Conservation (phyloP, 2,329 filamentous ascomycete species). For the Fusarium piperis region DNA sequence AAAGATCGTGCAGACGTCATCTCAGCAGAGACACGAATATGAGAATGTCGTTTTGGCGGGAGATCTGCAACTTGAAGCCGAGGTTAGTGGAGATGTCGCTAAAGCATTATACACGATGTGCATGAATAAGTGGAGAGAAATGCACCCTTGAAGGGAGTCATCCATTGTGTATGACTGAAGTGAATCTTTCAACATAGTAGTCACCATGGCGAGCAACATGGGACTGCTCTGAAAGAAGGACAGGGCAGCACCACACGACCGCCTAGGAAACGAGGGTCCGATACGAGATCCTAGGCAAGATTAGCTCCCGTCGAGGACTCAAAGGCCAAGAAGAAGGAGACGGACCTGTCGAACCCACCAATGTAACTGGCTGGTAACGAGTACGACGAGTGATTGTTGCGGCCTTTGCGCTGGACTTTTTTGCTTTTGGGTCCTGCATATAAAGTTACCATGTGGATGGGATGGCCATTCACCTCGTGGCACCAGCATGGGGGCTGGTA, state of each 20-base stretch:
- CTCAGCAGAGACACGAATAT: constrained; percentile 1
- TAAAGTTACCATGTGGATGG: constrained; percentile 20
- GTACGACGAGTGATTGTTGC: constrained; percentile 12
- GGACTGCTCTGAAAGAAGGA: not conserved
- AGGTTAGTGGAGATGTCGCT: constrained; percentile 26
- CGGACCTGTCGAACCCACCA: constrained; percentile 3
- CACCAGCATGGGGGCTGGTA: constrained; percentile 18
- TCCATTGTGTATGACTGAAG: not conserved
- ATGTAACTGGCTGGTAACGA: not conserved
- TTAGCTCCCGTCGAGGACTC: constrained; percentile 12
- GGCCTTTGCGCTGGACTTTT: constrained; percentile 7
- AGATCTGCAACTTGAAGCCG: constrained; percentile 23
- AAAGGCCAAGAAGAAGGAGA: not conserved
- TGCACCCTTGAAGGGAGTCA: constrained; percentile 12
- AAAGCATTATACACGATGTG: not conserved
- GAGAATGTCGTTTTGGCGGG: constrained; percentile 10
- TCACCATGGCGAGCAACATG: not conserved
- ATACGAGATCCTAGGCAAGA: constrained; percentile 5
- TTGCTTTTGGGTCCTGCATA: constrained; percentile 18
- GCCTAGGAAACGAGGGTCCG: not conserved
- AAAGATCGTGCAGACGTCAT: constrained; percentile 4
- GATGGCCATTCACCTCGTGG: constrained; percentile 38
- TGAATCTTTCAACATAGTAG: not conserved
- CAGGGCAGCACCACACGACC: not conserved
- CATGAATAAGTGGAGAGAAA: not conserved